These are phyloP conservation scores for Trypanosoma vivax DNA, from an alignment of 208 protist species.

Conservation along the genomic window DNA sequence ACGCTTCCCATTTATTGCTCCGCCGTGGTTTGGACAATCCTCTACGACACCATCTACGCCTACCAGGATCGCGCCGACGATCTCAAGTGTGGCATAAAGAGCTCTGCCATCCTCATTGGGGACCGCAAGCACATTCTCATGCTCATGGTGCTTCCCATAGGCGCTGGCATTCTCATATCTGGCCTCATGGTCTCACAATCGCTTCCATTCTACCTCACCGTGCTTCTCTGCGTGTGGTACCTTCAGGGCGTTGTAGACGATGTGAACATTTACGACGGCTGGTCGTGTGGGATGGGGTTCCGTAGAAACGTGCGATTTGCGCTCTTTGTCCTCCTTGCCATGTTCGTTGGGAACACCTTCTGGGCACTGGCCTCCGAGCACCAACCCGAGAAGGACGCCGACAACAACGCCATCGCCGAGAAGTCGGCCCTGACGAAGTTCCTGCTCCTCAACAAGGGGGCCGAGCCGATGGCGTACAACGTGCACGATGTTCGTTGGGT, in stretches of 20 bases:
- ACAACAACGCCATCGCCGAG: slow-evolving; percentile 23
- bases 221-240: slow-evolving; percentile 48
- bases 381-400: slow-evolving; percentile 47
- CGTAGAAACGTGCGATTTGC: slow-evolving; percentile 61
- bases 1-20: slow-evolving; percentile 69
- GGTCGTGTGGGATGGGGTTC: slow-evolving; percentile 66
- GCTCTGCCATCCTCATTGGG: slow-evolving; percentile 70
- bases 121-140: slow-evolving; percentile 77
- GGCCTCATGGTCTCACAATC: slow-evolving; percentile 67
- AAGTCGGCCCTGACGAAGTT: slow-evolving; percentile 38
- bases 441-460: slow-evolving; percentile 44
- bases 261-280: slow-evolving; percentile 83
- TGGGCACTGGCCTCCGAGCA: slow-evolving; percentile 73
- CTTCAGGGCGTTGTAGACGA: slow-evolving; percentile 73
- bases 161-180: slow-evolving; percentile 36
- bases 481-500: slow-evolving; percentile 57
- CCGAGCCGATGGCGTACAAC: slow-evolving; percentile 24
- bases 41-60: slow-evolving; percentile 84
- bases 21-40: slow-evolving; percentile 64
- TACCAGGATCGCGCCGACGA: slow-evolving; percentile 76
- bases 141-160: slow-evolving; percentile 45
- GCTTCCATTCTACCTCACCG: slow-evolving; percentile 63
- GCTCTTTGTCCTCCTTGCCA: slow-evolving; percentile 54
- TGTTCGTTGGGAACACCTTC: slow-evolving; percentile 71
- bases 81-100: slow-evolving; percentile 77